These are phyloP conservation scores for Quaeritorhiza haematococci DNA, from an alignment of 371 early-diverging fungal genomes.

Conservation along the genomic window DNA sequence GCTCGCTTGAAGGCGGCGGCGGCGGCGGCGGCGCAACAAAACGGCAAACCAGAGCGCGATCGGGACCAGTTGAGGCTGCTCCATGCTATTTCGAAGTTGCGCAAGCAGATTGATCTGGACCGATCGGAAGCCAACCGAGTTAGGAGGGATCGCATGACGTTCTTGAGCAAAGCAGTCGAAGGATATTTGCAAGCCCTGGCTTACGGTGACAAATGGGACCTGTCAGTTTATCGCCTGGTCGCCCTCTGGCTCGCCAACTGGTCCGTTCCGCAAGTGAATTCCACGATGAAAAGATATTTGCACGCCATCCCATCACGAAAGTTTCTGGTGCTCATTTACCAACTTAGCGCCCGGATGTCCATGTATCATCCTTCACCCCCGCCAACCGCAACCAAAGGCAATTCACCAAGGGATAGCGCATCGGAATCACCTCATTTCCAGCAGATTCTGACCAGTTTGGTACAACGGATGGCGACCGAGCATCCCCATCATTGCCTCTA, in stretches of 20 bases:
- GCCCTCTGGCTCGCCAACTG: conserved; percentile 35
- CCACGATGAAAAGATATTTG: background rate
- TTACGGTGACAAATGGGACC: conserved; percentile 12
- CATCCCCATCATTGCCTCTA: conserved; percentile 36
- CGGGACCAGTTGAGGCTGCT: too few species aligned
- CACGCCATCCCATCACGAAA: conserved; percentile 13
- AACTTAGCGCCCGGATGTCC: conserved; percentile 27
- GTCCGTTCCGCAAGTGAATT: conserved; percentile 1
- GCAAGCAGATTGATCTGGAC: conserved; percentile 33
- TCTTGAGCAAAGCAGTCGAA: conserved; percentile 25
- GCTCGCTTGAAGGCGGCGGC: background rate
- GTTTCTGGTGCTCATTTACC: conserved; percentile 37
- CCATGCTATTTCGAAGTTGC: conserved; percentile 18
- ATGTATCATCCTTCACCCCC: background rate
- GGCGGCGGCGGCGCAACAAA: background rate
- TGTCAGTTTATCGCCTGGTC: conserved; percentile 25
- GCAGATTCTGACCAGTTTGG: conserved; percentile 9
- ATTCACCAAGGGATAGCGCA: conserved; percentile 14
- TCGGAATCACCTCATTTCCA: conserved; percentile 18
- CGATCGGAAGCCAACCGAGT: conserved; percentile 16
- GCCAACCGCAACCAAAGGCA: background rate
- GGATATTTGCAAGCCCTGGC: conserved; percentile 27
- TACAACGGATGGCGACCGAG: conserved; percentile 21
- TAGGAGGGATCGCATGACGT: conserved; percentile 7
- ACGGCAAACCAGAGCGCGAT: background rate